These are phyloP conservation scores for Albifimbria verrucaria DNA, from an alignment of 2,329 filamentous ascomycete genomes.

Conservation along the genomic window DNA sequence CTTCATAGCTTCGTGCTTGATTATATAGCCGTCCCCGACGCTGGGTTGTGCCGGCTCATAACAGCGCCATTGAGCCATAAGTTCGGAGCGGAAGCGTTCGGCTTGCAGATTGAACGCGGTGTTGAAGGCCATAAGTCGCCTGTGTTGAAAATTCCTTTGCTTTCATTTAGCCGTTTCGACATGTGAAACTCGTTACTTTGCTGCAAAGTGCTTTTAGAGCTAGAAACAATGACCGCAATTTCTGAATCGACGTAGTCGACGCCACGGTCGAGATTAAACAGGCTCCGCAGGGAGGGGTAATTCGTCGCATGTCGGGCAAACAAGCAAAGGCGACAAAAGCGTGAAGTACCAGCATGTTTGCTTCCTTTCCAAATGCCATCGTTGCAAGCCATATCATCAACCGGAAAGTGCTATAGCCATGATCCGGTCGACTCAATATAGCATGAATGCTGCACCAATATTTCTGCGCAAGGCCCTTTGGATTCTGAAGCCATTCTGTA, in stretches of 20 bases:
- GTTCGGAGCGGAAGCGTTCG: not conserved
- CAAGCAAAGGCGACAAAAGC: too few relatives aligned
- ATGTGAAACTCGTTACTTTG: not conserved
- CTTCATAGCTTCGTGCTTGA: not conserved
- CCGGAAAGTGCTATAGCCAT: not conserved
- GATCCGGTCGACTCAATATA: not conserved
- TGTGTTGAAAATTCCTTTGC: not conserved
- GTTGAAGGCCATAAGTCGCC: not conserved
- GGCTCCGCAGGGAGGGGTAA: too few relatives aligned
- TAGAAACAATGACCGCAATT: too few relatives aligned
- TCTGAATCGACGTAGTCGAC: too few relatives aligned
- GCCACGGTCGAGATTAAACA: too few relatives aligned
- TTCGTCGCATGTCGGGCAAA: too few relatives aligned
- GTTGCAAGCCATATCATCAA: not conserved
- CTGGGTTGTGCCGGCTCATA: not conserved
- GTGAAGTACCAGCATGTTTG: constrained; percentile 26
- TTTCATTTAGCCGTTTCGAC: not conserved
- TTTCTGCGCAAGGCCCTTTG: not conserved
- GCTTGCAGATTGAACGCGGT: not conserved
- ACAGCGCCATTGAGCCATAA: not conserved
- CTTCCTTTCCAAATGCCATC: not conserved
- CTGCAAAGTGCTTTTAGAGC: not conserved
- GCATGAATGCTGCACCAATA: not conserved
- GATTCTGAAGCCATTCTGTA: not conserved
- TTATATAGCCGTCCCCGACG: not conserved